phyloP scores from a whole-genome alignment of 345 rosid species.

The Dipteronia sinensis region DNA sequence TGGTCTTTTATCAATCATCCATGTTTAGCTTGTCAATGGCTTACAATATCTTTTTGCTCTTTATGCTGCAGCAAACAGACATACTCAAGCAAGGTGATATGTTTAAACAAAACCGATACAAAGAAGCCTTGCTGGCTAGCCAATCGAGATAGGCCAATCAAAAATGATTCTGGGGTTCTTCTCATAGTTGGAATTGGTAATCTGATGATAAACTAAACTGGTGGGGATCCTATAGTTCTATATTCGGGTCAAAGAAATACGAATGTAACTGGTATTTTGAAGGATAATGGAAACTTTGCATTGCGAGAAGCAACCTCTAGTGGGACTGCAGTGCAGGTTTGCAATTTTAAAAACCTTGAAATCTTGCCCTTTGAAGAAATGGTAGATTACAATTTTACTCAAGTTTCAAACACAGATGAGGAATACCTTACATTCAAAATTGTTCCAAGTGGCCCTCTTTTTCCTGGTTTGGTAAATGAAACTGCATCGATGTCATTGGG shows the following conservation, averaged over 20 bases:
- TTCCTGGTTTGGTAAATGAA: no score
- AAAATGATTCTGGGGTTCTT: not conserved
- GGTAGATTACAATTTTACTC: not conserved
- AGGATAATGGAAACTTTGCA: slow-evolving; percentile 8
- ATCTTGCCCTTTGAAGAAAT: no score
- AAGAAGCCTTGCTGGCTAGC: not conserved
- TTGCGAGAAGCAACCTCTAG: not conserved
- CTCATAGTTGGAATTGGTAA: not conserved
- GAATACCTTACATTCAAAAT: not conserved
- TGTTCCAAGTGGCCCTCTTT: no score
- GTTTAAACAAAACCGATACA: not conserved
- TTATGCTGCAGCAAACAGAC: not conserved
- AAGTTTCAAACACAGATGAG: no score
- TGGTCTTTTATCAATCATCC: not conserved
- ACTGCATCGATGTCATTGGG: not conserved
- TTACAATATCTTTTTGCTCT: not conserved
- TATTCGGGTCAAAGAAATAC: not conserved
- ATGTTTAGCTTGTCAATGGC: slow-evolving; percentile 6
- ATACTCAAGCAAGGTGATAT: not conserved
- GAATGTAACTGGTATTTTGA: not conserved
- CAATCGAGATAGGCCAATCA: not conserved
- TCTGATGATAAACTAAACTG: not conserved
- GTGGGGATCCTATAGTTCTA: not conserved
- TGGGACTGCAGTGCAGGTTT: not conserved
- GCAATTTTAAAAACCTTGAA: not conserved